These are phyloP conservation scores for Penicillium paneum DNA, from an alignment of 2,329 filamentous ascomycete genomes.

Conservation along the genomic window DNA sequence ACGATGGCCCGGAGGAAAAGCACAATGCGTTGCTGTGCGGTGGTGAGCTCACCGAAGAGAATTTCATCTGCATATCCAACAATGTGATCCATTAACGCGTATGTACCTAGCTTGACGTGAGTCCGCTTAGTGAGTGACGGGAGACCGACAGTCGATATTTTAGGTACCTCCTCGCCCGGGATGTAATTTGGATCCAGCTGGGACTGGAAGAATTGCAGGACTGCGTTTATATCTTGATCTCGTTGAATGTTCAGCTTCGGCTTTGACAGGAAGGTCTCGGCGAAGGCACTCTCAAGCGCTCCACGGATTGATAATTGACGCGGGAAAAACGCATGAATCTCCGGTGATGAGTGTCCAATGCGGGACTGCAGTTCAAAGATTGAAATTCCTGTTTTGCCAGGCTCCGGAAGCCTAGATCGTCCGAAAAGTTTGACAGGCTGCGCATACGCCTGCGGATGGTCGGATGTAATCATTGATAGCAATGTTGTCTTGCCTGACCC, in stretches of 20 bases:
- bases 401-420: constrained; percentile 70
- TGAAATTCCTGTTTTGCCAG: constrained; percentile 69
- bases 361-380: constrained; percentile 89
- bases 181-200: constrained; percentile 64
- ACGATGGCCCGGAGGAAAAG: constrained; percentile 80
- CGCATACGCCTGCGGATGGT: constrained; percentile 92
- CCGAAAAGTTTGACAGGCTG: constrained; percentile 85
- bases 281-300: constrained; percentile 81
- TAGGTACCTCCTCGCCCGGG: constrained; percentile 8
- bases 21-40: constrained; percentile 67
- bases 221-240: constrained; percentile 61
- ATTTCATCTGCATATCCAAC: constrained; percentile 70
- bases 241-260: constrained; percentile 62
- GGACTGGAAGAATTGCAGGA: constrained; percentile 70
- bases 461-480: constrained; percentile 86
- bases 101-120: not conserved
- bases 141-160: constrained; percentile 20
- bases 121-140: constrained; percentile 12
- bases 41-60: constrained; percentile 63
- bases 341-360: constrained; percentile 89
- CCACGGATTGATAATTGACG: constrained; percentile 68
- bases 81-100: constrained; percentile 25
- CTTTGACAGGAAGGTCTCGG: constrained; percentile 75
- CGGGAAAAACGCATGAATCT: constrained; percentile 91
- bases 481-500: constrained; percentile 94